A percentile compares a stretch with the other conserved stretches of the same genome.
phyloP scores from a whole-genome alignment of 441 rosid genomes.

The Adansonia madagascariensis region DNA sequence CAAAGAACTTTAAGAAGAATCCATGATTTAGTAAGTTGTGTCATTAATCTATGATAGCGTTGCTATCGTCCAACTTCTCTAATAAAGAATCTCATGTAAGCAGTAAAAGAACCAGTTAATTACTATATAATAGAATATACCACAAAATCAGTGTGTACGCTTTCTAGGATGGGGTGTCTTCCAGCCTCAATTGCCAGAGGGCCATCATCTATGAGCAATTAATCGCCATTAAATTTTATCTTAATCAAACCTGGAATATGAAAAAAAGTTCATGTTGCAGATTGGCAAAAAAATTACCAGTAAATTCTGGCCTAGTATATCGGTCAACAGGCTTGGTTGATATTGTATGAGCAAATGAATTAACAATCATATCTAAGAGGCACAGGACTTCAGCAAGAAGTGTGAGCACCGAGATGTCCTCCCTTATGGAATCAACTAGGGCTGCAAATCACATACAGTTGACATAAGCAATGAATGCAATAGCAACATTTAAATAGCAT shows the following conservation, averaged over 20 bases:
- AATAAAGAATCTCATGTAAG: constrained; percentile 18
- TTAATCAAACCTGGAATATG: constrained; percentile 21
- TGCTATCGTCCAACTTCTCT: neutral
- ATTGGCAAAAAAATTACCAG: constrained; percentile 53
- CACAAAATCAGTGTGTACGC: constrained; percentile 83
- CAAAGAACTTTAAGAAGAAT: constrained; percentile 19
- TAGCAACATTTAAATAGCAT: constrained; percentile 12
- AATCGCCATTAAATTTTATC: constrained; percentile 29
- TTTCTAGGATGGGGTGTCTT: constrained; percentile 94
- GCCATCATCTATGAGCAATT: constrained; percentile 63
- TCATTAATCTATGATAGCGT: neutral
- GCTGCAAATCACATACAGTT: constrained; percentile 51
- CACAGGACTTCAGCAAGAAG: constrained; percentile 91
- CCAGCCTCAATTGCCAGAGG: constrained; percentile 97
- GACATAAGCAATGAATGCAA: constrained; percentile 21
- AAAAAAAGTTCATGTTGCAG: constrained; percentile 26
- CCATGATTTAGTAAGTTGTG: constrained; percentile 1
- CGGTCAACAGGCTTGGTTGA: constrained; percentile 89
- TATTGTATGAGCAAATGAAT: constrained; percentile 91
- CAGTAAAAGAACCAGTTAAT: neutral
- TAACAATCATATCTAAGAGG: constrained; percentile 95
- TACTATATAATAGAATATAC: constrained; percentile 44
- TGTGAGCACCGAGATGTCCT: constrained; percentile 74
- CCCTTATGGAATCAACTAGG: constrained; percentile 79
- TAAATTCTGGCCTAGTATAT: constrained; percentile 82